phyloP scores from a whole-genome alignment of 2,329 filamentous ascomycete genomes.

The Scorias spongiosa region DNA sequence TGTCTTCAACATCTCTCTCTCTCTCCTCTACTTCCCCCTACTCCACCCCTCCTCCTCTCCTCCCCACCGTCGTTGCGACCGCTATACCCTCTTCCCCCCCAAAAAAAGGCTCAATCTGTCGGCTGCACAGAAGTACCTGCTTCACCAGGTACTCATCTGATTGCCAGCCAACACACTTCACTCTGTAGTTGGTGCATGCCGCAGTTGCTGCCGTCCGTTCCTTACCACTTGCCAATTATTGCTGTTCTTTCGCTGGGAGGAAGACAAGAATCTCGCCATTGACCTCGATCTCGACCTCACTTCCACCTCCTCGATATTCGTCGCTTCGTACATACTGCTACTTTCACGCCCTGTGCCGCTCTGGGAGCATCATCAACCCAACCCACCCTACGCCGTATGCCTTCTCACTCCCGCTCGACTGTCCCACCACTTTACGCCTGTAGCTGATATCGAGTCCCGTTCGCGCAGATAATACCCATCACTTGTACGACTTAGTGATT shows the following conservation, averaged over 20 bases:
- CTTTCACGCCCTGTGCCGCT: neutral
- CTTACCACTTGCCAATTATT: constrained; percentile 1
- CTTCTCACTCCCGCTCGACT: neutral
- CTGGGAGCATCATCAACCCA: neutral
- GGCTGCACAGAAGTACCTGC: neutral
- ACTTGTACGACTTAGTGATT: neutral
- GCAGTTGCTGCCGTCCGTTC: constrained; percentile 10
- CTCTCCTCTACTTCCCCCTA: constrained; percentile 2
- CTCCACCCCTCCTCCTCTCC: neutral
- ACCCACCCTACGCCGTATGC: neutral
- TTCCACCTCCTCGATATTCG: neutral
- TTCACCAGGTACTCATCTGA: no score
- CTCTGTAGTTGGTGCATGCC: constrained; percentile 5
- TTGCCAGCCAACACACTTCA: neutral
- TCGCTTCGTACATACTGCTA: neutral
- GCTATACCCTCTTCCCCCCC: neutral
- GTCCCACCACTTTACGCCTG: no score
- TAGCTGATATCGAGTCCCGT: neutral
- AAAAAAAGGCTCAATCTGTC: constrained; percentile 3
- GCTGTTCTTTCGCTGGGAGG: neutral
- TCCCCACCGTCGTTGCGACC: constrained; percentile 1
- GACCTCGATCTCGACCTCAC: no score
- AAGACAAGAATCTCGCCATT: neutral
- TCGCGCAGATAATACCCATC: neutral
- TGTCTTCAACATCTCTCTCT: neutral